Conservation (phyloP, 306 rosid genomes). For the Datisca glomerata region DNA sequence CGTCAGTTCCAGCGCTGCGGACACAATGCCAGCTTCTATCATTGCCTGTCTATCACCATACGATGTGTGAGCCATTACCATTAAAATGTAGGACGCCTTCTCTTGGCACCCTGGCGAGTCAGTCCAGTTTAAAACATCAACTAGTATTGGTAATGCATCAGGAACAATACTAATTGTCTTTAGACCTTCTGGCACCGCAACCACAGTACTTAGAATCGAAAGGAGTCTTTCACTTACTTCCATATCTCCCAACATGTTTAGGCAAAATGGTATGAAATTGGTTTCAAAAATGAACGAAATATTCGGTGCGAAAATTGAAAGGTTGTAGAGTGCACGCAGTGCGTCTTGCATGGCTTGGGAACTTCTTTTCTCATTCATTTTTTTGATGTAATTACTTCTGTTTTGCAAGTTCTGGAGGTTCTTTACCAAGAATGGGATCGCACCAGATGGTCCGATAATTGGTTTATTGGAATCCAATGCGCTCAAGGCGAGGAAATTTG, state of each 20-base stretch:
- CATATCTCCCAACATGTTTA: slow-evolving; percentile 66
- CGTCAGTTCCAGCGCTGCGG: slow-evolving; percentile 76
- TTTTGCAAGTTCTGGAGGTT: slow-evolving; percentile 30
- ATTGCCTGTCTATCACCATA: slow-evolving; percentile 70
- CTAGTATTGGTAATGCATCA: slow-evolving; percentile 40
- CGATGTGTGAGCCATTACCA: slow-evolving; percentile 92
- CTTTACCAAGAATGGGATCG: slow-evolving; percentile 66
- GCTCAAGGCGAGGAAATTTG: slow-evolving; percentile 85
- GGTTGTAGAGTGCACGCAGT: slow-evolving; percentile 82
- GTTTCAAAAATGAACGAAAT: slow-evolving; percentile 58
- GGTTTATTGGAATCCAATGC: slow-evolving; percentile 88
- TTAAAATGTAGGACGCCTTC: slow-evolving; percentile 75
- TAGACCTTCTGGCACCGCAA: slow-evolving; percentile 67
- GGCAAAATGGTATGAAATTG: slow-evolving; percentile 39
- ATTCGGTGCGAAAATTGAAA: slow-evolving; percentile 53
- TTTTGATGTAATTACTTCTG: no score
- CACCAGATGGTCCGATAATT: slow-evolving; percentile 87
- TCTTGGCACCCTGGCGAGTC: slow-evolving; percentile 93
- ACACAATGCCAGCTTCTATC: slow-evolving; percentile 79
- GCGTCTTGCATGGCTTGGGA: slow-evolving; percentile 79
- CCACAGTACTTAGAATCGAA: slow-evolving; percentile 60
- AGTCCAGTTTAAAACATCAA: slow-evolving; percentile 74
- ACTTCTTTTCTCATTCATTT: no score
- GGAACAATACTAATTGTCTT: slow-evolving; percentile 38
- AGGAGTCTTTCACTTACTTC: slow-evolving; percentile 71